Evolutionary conservation across 805 yeast species (phyloP), one percentile per base, ranked within the genome.

Genomic region (Starmerella potacharoeniae): DNA sequence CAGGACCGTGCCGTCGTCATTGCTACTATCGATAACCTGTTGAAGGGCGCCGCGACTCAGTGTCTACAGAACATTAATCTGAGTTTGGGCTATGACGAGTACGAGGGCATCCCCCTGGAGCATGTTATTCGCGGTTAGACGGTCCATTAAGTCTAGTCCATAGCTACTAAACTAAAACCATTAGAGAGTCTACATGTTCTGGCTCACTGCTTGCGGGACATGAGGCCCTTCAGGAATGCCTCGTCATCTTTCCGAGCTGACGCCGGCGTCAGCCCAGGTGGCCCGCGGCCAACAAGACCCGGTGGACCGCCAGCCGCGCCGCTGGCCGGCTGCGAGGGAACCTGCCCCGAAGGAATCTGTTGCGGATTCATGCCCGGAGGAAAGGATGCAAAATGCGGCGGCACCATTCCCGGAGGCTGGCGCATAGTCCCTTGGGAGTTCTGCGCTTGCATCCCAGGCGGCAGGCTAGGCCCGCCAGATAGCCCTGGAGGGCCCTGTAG

Each of bases 11-110:
- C 89, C 28, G 97, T 93, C 29, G 76, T 93, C 53, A 93, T 91
- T 53, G 96, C 96, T 28, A 89, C 97, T 5, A 91, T 93, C 64
- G 99, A 93, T 68, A 93, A 93, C 70, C 76, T 93, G 67, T 78
- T 93, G 67, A 93, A 93, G 75, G 99, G 99, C 62, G 99, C 99
- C 45, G 95, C 97, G 47, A 93, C 99, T 16, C 99, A 93, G 73
- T 91, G 97, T 73, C 71, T 93, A 69, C 99, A 93, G 72, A 93
- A 93, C 75, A 86, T 95, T 70, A 93, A 93, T 71, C 76, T 93
- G 70, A 85, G 87, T 6, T 73, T 85, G 74, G 90, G 90, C 29
- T 93, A 87, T 70, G 91, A 86, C 49, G 98, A 93, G 73, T 91
- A 85, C 66, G 96, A 83, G 53, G 97, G 97, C 64, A 93, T 93